Evolutionary conservation across 1,139 yeast genomes (phyloP).

Genomic region (Pichia sp.): DNA sequence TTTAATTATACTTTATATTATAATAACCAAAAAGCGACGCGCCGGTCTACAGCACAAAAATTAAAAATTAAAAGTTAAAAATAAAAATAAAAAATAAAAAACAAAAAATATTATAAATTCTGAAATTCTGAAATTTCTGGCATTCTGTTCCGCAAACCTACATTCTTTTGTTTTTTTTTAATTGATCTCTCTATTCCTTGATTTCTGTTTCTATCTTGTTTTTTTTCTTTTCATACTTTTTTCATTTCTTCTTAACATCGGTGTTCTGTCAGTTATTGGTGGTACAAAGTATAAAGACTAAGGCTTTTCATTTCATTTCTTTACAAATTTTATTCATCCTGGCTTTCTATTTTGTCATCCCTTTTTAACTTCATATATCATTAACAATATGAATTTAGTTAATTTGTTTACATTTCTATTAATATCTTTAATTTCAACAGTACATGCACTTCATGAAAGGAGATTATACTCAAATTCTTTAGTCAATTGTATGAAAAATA

Average conservation of each 20-base stretch:
- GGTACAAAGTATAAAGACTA: not conserved
- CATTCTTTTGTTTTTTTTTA: not conserved
- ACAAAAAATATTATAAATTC: too few relatives aligned
- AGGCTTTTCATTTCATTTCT: not conserved
- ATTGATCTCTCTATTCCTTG: too few relatives aligned
- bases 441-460: constrained; percentile 24
- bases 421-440: not conserved
- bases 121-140: too few relatives aligned
- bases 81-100: too few relatives aligned
- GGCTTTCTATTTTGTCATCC: not conserved
- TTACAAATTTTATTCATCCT: not conserved
- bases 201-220: too few relatives aligned
- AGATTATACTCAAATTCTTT: constrained; percentile 55
- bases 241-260: not conserved
- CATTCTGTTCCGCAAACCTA: not conserved
- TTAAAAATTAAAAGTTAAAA: too few relatives aligned
- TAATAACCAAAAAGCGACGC: too few relatives aligned
- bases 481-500: constrained; percentile 62
- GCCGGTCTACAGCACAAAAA: too few relatives aligned
- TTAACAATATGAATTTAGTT: not conserved
- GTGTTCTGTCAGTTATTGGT: not conserved
- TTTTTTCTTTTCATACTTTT: too few relatives aligned
- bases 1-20: too few relatives aligned
- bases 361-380: not conserved
- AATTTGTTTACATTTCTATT: not conserved